These are phyloP conservation scores for Globisporangium okanoganense DNA, from an alignment of 352 stramenopile genomes.

Conservation along the genomic window DNA sequence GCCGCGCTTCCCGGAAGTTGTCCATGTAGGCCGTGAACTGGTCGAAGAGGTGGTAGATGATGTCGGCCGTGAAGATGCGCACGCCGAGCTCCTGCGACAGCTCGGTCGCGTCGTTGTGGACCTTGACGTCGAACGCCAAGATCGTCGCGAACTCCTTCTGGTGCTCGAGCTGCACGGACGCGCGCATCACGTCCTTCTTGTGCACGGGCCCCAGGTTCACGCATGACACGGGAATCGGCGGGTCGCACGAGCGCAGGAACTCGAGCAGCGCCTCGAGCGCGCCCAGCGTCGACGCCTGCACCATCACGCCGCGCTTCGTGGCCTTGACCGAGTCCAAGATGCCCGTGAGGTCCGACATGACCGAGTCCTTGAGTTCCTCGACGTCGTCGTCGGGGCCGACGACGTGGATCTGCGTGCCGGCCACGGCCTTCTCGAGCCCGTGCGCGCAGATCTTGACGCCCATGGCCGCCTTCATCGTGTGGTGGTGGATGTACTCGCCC, in stretches of 20 bases:
- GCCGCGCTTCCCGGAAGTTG: conserved; percentile 89
- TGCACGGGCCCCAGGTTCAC: conserved; percentile 98
- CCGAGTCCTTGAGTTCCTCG: conserved; percentile 96
- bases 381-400: conserved; percentile 96
- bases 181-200: conserved; percentile 99
- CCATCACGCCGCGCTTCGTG: conserved; percentile 96
- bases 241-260: conserved; percentile 94
- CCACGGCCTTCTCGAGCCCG: conserved; percentile 97
- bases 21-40: conserved; percentile 98
- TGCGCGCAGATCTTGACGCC: conserved; percentile 98
- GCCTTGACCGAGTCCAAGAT: conserved; percentile 96
- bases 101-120: conserved; percentile 93
- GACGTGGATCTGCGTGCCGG: conserved; percentile 97
- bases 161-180: conserved; percentile 98
- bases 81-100: conserved; percentile 92
- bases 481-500: conserved; percentile 94
- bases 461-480: conserved; percentile 97
- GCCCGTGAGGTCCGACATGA: conserved; percentile 95
- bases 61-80: conserved; percentile 99
- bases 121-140: conserved; percentile 98
- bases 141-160: conserved; percentile 97
- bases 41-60: conserved; percentile 99
- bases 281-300: conserved; percentile 98
- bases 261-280: conserved; percentile 98
- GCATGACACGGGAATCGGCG: conserved; percentile 91